phyloP scores from a whole-genome alignment of 2,329 filamentous ascomycete species.

The Fusarium fujikuroi region DNA sequence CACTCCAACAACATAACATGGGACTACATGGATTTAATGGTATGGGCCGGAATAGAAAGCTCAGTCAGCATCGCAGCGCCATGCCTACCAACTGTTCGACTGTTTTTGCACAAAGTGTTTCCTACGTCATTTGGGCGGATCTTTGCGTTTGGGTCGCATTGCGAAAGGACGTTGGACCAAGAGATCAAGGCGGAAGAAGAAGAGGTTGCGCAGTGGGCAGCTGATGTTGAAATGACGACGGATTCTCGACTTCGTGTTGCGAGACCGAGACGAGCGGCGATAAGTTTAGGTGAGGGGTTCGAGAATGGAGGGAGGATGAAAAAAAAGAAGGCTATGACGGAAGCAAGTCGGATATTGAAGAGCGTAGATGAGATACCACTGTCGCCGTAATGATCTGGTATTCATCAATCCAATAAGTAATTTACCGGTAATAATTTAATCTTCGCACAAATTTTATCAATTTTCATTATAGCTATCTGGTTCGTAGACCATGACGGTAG shows the following conservation, averaged over 20 bases:
- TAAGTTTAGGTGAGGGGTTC: neutral
- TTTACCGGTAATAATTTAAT: no score
- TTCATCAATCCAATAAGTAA: rapidly evolving
- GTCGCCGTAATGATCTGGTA: neutral
- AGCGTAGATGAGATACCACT: conserved; percentile 12
- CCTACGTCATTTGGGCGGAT: conserved; percentile 7
- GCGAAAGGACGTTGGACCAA: neutral
- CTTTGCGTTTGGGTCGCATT: conserved; percentile 7
- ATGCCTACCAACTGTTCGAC: conserved; percentile 1
- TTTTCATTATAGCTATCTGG: rapidly evolving
- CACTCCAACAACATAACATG: conserved; percentile 9
- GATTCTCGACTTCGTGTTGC: neutral
- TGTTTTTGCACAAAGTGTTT: conserved; percentile 5
- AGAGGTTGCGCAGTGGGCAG: conserved; percentile 3
- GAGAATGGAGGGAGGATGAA: neutral
- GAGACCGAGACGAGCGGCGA: conserved; percentile 1
- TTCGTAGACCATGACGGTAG: rapidly evolving
- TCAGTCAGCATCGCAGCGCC: conserved; percentile 14
- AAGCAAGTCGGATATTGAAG: conserved; percentile 11
- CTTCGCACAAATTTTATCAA: no score
- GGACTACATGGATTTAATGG: conserved; percentile 22
- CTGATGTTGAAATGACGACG: conserved; percentile 1
- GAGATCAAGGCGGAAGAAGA: conserved; percentile 20
- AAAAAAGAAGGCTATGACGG: conserved; percentile 3
- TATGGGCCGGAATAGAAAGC: conserved; percentile 16